Percentiles rank a stretch among this genome's conserved stretches.
Conservation (phyloP, 768 basidiomycete species). For the Pleurotus pulmonarius region DNA sequence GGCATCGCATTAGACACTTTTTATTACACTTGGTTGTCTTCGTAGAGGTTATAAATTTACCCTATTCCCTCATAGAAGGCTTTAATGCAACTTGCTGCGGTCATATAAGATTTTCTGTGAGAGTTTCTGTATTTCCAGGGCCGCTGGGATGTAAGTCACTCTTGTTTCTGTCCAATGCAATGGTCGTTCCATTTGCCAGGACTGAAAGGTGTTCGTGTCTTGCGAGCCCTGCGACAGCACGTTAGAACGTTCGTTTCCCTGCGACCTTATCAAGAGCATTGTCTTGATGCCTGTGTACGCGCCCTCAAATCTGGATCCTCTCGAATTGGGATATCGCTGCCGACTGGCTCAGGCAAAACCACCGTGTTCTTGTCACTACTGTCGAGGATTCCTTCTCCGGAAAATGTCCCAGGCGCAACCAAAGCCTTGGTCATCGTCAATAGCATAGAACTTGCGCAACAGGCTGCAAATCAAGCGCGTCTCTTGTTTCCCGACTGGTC, state of each 20-base stretch:
- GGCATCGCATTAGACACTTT: constrained; percentile 32
- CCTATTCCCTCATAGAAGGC: constrained; percentile 37
- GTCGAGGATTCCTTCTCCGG: constrained; percentile 51
- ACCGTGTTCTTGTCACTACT: constrained; percentile 87
- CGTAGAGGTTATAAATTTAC: constrained; percentile 19
- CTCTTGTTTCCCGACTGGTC: constrained; percentile 65
- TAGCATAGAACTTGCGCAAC: constrained; percentile 83
- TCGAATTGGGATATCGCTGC: constrained; percentile 80
- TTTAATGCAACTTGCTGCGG: not conserved
- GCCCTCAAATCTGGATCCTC: constrained; percentile 66
- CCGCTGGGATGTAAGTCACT: too few species aligned
- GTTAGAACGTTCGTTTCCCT: constrained; percentile 30
- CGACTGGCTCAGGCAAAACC: constrained; percentile 87
- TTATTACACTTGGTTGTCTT: constrained; percentile 19
- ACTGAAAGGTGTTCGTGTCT: not conserved
- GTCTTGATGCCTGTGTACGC: constrained; percentile 70
- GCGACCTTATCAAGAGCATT: constrained; percentile 87
- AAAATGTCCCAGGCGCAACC: constrained; percentile 38
- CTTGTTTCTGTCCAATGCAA: not conserved
- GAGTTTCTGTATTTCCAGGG: too few species aligned
- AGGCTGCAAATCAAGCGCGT: constrained; percentile 73
- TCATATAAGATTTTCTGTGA: too few species aligned
- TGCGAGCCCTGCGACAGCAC: not conserved
- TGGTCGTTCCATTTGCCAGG: not conserved
- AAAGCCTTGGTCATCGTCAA: constrained; percentile 83